Evolutionary conservation across 2,329 filamentous ascomycete species (phyloP).

Genomic region (Aspergillus sp.): DNA sequence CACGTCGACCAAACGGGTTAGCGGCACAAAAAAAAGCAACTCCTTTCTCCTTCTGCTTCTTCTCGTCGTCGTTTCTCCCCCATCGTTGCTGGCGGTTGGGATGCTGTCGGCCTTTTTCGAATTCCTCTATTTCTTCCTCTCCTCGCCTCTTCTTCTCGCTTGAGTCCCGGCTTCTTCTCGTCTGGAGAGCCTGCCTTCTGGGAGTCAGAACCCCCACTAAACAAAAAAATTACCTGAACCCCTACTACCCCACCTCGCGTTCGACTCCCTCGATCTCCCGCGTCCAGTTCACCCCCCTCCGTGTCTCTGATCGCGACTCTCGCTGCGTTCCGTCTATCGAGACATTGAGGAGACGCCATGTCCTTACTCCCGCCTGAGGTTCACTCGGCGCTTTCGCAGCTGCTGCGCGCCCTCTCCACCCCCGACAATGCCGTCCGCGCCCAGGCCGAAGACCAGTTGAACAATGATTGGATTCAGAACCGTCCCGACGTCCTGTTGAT

Average conservation of each 20-base stretch:
- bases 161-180: conserved; percentile 5
- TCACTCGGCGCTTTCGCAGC: conserved; percentile 77
- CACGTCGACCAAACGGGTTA: no score
- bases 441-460: conserved; percentile 84
- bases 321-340: conserved; percentile 17
- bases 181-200: background rate
- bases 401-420: conserved; percentile 84
- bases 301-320: conserved; percentile 10
- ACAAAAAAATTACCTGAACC: conserved; percentile 15
- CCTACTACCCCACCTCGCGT: conserved; percentile 12
- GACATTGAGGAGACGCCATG: conserved; percentile 54
- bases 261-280: conserved; percentile 15
- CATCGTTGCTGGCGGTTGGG: conserved; percentile 18
- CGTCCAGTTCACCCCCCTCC: conserved; percentile 8
- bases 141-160: conserved; percentile 13
- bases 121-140: conserved; percentile 5
- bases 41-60: conserved; percentile 5
- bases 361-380: conserved; percentile 83
- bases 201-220: conserved; percentile 17
- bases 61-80: conserved; percentile 3
- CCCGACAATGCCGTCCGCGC: conserved; percentile 82
- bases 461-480: conserved; percentile 80
- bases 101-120: conserved; percentile 17
- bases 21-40: no score
- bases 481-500: conserved; percentile 87